Evolutionary conservation across 805 yeast genomes (phyloP).

Genomic region (Clavispora vitiphila): DNA sequence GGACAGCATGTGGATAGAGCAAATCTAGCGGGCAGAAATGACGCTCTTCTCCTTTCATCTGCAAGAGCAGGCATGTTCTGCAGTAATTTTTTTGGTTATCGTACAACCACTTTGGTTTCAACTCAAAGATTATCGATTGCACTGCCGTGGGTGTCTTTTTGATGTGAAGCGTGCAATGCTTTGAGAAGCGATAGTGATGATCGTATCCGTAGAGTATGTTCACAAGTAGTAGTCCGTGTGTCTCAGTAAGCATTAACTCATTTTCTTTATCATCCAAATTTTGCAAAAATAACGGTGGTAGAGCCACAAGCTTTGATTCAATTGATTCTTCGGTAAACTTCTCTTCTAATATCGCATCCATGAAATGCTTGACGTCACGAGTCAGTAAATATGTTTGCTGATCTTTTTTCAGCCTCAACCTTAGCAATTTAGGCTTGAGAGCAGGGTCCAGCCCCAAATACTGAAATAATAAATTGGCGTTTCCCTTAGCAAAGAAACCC

Average conservation of each 20-base stretch:
- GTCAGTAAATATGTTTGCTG: conserved; percentile 34
- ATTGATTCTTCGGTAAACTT: conserved; percentile 26
- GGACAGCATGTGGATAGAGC: conserved; percentile 3
- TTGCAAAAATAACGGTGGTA: conserved; percentile 27
- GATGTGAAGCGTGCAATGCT: conserved; percentile 22
- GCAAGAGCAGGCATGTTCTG: conserved; percentile 14
- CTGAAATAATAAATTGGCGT: conserved; percentile 44
- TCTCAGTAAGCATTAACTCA: conserved; percentile 33
- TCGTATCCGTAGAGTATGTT: conserved; percentile 34
- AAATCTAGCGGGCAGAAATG: conserved; percentile 16
- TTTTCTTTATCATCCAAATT: conserved; percentile 22
- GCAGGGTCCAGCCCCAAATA: conserved; percentile 33
- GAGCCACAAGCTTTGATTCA: conserved; percentile 27
- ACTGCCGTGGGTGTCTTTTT: background rate
- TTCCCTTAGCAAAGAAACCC: conserved; percentile 42
- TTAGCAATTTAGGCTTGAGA: conserved; percentile 32
- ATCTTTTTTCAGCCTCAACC: conserved; percentile 32
- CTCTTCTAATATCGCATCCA: conserved; percentile 29
- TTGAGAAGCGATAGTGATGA: conserved; percentile 23
- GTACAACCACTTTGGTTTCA: conserved; percentile 18
- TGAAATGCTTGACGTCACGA: conserved; percentile 37
- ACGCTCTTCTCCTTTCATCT: conserved; percentile 7
- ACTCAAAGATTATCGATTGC: conserved; percentile 8
- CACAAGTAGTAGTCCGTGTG: conserved; percentile 40
- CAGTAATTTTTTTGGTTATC: conserved; percentile 11